Base-by-base conservation (phyloP, 1,284 basidiomycete species). In the Thelephora terrestris region DNA sequence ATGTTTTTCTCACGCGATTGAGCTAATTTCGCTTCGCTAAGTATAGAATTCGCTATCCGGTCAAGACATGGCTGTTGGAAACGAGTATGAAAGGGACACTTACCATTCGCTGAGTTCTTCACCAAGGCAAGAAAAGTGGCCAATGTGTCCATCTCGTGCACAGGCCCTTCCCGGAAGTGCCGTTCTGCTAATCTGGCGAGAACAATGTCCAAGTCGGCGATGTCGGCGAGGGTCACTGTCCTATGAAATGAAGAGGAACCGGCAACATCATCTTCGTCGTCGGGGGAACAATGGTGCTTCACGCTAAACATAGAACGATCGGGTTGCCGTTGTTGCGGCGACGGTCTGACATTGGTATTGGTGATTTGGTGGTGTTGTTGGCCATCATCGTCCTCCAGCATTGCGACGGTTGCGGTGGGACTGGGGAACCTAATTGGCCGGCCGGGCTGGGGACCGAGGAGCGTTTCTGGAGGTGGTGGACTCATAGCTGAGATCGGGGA, bases 121-220 rank as follows among this genome's bases (percentile, higher is more conserved):
- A 61, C 71, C 72, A 64, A 76, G 58, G 74, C 78, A 78, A 87
- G 79, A 55, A 89, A 89, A 40, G 76, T 72, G n/a, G 82, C 80
- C 34, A 89, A 66, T n/a, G 79, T 82, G 52, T 89, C 85, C 46
- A 84, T 77, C 63, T 89, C 86, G 61, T 79, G 79, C 25, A 79
- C 73, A 7, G 68, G 61, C 21, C 70, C 63, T 48, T 79, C 76
- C 50, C 73, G 69, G 59, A 86, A 87, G 62, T 89, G 86, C 49
- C 71, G 68, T 57, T 84, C 79, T 4, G 78, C 83, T 43, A 89
- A 71, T 12, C 67, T 64, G 2, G 85, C 85, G 38, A 89, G 64
- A 46, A 81, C 71, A 0, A 61, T 68, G 51, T 85, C 79, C 34
- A 85, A 66, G 37, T 86, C 84, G 35, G 70, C 71, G 17, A 82